These are phyloP conservation scores for Aspergillus spinulosporus DNA, from an alignment of 2,329 filamentous ascomycete genomes.

Conservation along the genomic window DNA sequence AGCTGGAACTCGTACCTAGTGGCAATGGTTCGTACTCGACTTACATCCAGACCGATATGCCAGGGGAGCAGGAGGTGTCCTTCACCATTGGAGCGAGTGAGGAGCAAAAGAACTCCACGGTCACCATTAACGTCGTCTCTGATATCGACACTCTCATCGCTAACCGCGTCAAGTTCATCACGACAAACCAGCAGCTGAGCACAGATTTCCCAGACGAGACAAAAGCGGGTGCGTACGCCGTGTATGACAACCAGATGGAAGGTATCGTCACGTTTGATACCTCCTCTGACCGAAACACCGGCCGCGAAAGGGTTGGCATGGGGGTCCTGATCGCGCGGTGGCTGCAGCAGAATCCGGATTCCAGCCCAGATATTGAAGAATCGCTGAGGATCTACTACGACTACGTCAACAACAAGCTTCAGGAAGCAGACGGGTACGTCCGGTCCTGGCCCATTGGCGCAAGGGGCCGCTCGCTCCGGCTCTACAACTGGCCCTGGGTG, in stretches of 20 bases:
- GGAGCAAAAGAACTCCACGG: neutral
- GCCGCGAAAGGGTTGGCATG: neutral
- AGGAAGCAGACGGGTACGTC: neutral
- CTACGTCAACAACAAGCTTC: neutral
- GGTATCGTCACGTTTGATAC: neutral
- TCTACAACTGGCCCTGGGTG: slow-evolving; percentile 1
- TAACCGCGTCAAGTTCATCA: neutral
- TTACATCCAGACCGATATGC: neutral
- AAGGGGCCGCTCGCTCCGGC: neutral
- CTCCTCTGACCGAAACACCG: neutral
- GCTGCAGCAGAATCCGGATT: neutral
- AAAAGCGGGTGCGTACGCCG: neutral
- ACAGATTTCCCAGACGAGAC: slow-evolving; percentile 1
- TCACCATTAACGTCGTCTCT: neutral
- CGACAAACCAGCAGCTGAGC: neutral
- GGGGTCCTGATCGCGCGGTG: neutral
- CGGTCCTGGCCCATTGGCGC: neutral
- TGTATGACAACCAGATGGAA: slow-evolving; percentile 16
- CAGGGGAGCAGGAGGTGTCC: neutral
- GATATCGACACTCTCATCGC: neutral
- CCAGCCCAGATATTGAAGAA: neutral
- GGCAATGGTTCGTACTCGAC: neutral
- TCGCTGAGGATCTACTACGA: neutral
- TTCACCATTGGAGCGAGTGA: too few species aligned
- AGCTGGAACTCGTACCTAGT: neutral